These are phyloP conservation scores for Scedosporium boydii DNA, from an alignment of 2,329 filamentous ascomycete genomes.

Conservation along the genomic window DNA sequence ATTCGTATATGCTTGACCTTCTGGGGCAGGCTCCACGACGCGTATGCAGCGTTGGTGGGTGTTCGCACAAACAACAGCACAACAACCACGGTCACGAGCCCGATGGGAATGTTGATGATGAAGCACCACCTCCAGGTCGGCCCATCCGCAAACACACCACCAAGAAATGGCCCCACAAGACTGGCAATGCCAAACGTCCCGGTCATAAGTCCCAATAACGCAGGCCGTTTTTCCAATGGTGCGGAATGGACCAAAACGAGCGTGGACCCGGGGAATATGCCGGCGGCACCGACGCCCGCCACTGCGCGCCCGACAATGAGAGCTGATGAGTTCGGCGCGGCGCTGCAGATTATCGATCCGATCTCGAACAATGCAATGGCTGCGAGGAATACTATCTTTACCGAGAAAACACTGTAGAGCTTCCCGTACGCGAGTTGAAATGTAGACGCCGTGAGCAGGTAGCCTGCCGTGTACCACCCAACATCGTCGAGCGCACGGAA, in stretches of 20 bases:
- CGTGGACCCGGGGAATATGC: constrained; percentile 33
- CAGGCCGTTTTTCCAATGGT: constrained; percentile 20
- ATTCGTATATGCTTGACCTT: constrained; percentile 3
- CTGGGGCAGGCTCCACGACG: too few species aligned
- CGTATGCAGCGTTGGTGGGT: background rate
- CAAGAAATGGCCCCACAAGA: constrained; percentile 23
- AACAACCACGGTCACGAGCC: constrained; percentile 21
- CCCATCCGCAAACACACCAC: constrained; percentile 23
- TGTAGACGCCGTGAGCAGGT: constrained; percentile 29
- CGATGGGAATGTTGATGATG: constrained; percentile 30
- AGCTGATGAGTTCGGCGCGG: constrained; percentile 14
- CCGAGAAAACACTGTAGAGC: constrained; percentile 36
- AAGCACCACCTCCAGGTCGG: constrained; percentile 30
- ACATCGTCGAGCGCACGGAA: too few species aligned
- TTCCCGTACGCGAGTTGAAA: constrained; percentile 29
- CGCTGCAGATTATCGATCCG: constrained; percentile 23
- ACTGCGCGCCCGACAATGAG: constrained; percentile 27
- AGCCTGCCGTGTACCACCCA: constrained; percentile 37
- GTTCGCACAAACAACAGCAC: constrained; percentile 15
- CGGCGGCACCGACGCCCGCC: constrained; percentile 31
- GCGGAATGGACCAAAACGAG: constrained; percentile 28
- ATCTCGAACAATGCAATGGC: too few species aligned
- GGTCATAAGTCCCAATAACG: constrained; percentile 16
- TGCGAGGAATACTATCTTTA: background rate
- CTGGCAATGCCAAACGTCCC: constrained; percentile 34